phyloP scores from a whole-genome alignment of 2,329 filamentous ascomycete species.

The Nemania abortiva region DNA sequence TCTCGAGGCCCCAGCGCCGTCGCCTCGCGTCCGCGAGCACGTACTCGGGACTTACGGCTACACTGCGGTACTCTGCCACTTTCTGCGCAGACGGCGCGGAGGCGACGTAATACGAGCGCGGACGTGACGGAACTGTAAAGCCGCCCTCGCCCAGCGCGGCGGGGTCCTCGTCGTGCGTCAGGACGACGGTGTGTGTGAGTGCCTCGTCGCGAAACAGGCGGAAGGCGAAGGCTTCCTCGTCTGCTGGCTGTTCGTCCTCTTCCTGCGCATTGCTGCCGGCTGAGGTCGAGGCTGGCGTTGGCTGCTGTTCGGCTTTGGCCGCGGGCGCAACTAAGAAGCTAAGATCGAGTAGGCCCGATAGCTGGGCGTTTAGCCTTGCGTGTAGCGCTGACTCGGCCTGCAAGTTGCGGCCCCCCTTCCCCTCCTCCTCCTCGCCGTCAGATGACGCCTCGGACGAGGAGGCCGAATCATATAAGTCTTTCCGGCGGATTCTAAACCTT shows the following conservation, averaged over 20 bases:
- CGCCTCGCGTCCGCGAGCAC: conserved; percentile 59
- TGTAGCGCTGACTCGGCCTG: conserved; percentile 56
- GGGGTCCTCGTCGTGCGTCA: conserved; percentile 58
- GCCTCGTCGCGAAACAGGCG: conserved; percentile 66
- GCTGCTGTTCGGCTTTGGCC: conserved; percentile 15
- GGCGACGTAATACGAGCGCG: conserved; percentile 64
- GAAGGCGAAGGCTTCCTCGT: conserved; percentile 66
- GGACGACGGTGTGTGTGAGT: conserved; percentile 62
- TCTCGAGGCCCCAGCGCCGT: conserved; percentile 68
- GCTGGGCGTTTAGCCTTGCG: conserved; percentile 61
- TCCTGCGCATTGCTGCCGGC: conserved; percentile 10
- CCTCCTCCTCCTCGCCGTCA: conserved; percentile 45
- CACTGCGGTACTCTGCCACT: conserved; percentile 56
- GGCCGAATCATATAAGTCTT: conserved; percentile 62
- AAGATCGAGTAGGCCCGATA: conserved; percentile 61
- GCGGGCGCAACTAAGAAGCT: conserved; percentile 44
- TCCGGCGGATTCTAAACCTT: conserved; percentile 63
- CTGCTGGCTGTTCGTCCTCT: conserved; percentile 32
- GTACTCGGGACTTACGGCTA: conserved; percentile 66
- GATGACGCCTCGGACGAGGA: conserved; percentile 39
- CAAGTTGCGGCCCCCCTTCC: conserved; percentile 47
- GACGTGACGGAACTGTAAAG: conserved; percentile 57
- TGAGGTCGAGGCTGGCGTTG: conserved; percentile 23
- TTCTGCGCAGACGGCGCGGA: conserved; percentile 53
- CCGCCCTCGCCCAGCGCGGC: conserved; percentile 54